phyloP scores from a whole-genome alignment of 352 stramenopile genomes.

The Thalassiosira ordinaria region DNA sequence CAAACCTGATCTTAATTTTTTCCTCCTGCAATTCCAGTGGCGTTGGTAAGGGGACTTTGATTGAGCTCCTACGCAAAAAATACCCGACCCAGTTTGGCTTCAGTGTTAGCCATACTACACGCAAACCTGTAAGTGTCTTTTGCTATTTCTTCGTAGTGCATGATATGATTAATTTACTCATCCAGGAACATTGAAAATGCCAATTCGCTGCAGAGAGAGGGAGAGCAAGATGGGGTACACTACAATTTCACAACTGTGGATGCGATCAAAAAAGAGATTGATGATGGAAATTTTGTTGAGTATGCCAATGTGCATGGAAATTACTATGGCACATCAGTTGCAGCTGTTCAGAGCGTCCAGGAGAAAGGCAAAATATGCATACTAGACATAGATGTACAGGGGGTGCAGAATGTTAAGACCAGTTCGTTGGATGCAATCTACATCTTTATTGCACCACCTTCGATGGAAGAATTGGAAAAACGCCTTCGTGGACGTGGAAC shows the following conservation, averaged over 20 bases:
- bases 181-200: neutral
- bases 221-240: slow-evolving; percentile 93
- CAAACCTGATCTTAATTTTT: no score
- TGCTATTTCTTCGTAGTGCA: no score
- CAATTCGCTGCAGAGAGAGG: slow-evolving; percentile 64
- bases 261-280: slow-evolving; percentile 91
- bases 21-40: no score
- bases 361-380: slow-evolving; percentile 96
- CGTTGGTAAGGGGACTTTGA: slow-evolving; percentile 93
- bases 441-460: slow-evolving; percentile 95
- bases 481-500: slow-evolving; percentile 93
- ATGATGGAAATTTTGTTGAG: slow-evolving; percentile 93
- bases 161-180: no score
- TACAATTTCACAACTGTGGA: slow-evolving; percentile 95
- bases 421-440: slow-evolving; percentile 89
- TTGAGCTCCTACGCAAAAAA: slow-evolving; percentile 87
- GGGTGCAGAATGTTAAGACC: slow-evolving; percentile 92
- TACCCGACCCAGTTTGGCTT: slow-evolving; percentile 84
- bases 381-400: slow-evolving; percentile 98
- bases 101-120: slow-evolving; percentile 95
- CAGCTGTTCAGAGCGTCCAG: slow-evolving; percentile 81
- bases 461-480: slow-evolving; percentile 93
- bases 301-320: slow-evolving; percentile 96
- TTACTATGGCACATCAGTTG: slow-evolving; percentile 91
- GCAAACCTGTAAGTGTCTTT: slow-evolving; percentile 72